Percentiles rank a stretch among this genome's conserved stretches.
These are phyloP conservation scores for Crithidia sp. DNA, from an alignment of 208 protist genomes.

Conservation along the genomic window DNA sequence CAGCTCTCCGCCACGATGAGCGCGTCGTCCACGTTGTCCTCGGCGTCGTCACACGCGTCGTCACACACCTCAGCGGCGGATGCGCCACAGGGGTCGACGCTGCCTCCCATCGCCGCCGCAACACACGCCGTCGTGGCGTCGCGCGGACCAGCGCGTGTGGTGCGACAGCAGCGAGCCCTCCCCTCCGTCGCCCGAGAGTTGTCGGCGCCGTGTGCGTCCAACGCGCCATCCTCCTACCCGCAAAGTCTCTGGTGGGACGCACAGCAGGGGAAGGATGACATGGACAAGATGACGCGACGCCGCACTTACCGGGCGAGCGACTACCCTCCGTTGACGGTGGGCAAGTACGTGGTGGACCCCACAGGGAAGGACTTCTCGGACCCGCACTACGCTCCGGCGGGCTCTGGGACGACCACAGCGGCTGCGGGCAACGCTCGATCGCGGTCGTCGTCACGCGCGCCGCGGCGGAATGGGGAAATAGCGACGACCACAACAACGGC, in stretches of 20 bases:
- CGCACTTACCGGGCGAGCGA: constrained; percentile 60
- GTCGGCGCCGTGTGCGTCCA: constrained; percentile 14
- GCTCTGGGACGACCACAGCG: background rate
- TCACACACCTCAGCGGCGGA: constrained; percentile 11
- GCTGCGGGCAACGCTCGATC: constrained; percentile 4
- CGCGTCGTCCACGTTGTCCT: constrained; percentile 5
- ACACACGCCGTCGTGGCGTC: background rate
- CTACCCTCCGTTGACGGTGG: constrained; percentile 55
- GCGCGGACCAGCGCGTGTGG: constrained; percentile 12
- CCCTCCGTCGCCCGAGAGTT: constrained; percentile 20
- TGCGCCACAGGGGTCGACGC: background rate
- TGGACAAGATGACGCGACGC: constrained; percentile 46
- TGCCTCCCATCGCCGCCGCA: constrained; percentile 18
- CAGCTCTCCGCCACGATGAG: constrained; percentile 36
- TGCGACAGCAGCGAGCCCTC: constrained; percentile 31
- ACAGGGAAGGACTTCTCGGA: constrained; percentile 81
- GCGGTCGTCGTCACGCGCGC: constrained; percentile 26
- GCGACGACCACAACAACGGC: background rate
- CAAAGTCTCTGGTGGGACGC: constrained; percentile 75
- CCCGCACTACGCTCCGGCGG: constrained; percentile 59
- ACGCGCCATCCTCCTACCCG: constrained; percentile 53
- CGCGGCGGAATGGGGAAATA: background rate
- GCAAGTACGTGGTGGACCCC: constrained; percentile 77
- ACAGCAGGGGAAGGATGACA: constrained; percentile 50
- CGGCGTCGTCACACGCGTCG: constrained; percentile 1